A percentile compares a stretch with the other conserved stretches of the same genome.
Evolutionary conservation across 345 rosid species (phyloP).

Genomic region (Moringa oleifera): DNA sequence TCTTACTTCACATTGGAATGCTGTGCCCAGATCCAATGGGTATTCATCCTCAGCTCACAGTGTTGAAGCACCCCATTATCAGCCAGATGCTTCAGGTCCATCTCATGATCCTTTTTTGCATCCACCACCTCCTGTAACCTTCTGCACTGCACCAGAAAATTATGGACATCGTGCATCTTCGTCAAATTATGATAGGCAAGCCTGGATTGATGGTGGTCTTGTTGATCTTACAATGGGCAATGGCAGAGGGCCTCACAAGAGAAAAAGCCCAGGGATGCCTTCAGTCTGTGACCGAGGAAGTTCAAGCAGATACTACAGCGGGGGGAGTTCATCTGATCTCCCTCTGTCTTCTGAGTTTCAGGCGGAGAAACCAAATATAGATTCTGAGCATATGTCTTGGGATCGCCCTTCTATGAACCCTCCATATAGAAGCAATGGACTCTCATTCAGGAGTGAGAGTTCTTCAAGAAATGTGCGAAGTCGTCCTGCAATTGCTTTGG

Average conservation of each 20-base stretch:
- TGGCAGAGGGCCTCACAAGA: constrained; percentile 63
- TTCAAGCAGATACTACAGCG: constrained; percentile 53
- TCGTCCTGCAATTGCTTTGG: constrained; percentile 60
- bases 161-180: constrained; percentile 51
- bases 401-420: constrained; percentile 38
- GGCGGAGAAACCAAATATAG: constrained; percentile 48
- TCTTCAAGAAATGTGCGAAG: constrained; percentile 77
- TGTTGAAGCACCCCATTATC: constrained; percentile 50
- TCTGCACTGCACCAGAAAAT: constrained; percentile 44
- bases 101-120: constrained; percentile 43
- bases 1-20: constrained; percentile 55
- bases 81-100: constrained; percentile 45
- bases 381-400: constrained; percentile 46
- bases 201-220: constrained; percentile 46
- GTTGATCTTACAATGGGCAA: constrained; percentile 47
- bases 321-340: constrained; percentile 61
- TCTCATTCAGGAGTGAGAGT: constrained; percentile 56
- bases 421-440: constrained; percentile 37
- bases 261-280: constrained; percentile 66
- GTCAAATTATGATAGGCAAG: constrained; percentile 49
- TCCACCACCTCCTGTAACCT: constrained; percentile 36
- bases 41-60: constrained; percentile 35
- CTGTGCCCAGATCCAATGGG: constrained; percentile 53
- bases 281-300: constrained; percentile 68
- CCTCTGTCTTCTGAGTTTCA: constrained; percentile 41